Base-by-base conservation (phyloP, 192 early-diverging fungal species). In the Linnemannia elongata region DNA sequence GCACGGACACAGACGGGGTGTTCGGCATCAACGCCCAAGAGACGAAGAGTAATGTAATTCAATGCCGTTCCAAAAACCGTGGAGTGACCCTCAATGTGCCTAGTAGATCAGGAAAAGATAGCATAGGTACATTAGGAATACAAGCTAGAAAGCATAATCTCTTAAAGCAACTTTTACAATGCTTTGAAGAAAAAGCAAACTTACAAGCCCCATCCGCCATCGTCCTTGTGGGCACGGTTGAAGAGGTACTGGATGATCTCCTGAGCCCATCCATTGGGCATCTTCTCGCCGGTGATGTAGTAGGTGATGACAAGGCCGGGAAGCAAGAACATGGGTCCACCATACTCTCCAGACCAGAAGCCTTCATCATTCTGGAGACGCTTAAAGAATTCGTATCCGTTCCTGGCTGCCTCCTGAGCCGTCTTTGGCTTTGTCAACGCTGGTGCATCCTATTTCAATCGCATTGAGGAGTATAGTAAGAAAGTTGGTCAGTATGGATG, bases 141-240 rank as follows among this genome's bases (percentile, higher is more conserved):
- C 18, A 22, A 20, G 1, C 49, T 18, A 45, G 13, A 45, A 45
- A 12, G 44, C 10, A 45, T 45, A 13, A 6, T 1, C 12, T 15
- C 12, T 13, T 17, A 4, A 20, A 20, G 18, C 49, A 52, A 22
- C 2, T 3, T 18, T 17, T 20, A 18, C 49, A 20, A 22, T 15
- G 4, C 49, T 52, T 52, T 17, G 17, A 6, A 17, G 6, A 78
- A 38, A 20, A 38, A 54, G 44, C 24, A 83, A 57, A 83, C 93
- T 77, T 90, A 95, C 95, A 99, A 92, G 20, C 98, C 98, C 98
- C 98, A 99, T 13, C 98, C 98, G 47, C 98, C 98, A 79, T 99
- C 97, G 35, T 93, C 94, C 44, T 88, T 82, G 82, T 97, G 89
- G 3, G 98, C 98, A 76, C 93, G 89, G 88, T 95, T 95, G 52